A percentile compares a stretch with the other conserved stretches of the same genome.
phyloP scores from a whole-genome alignment of 1,139 yeast species.

The Kodamaea plutei region DNA sequence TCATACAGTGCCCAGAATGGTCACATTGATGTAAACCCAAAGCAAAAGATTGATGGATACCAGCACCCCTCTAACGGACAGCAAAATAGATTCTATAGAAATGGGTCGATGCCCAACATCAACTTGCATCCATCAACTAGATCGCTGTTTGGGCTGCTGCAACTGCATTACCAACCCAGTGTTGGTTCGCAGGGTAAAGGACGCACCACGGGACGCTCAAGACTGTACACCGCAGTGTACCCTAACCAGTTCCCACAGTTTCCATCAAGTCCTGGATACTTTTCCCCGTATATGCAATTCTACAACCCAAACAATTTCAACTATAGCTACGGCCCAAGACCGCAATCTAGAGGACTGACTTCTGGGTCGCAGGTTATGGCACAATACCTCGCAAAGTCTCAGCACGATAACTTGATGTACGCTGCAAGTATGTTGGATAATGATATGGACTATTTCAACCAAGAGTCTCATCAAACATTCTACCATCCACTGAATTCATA shows the following conservation, averaged over 20 bases:
- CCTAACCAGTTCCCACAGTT: conserved; percentile 4
- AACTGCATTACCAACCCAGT: too few species aligned
- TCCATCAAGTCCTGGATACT: conserved; percentile 10
- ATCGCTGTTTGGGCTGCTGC: too few species aligned
- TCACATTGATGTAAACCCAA: conserved; percentile 5
- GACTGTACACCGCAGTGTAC: conserved; percentile 6
- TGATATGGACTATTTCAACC: conserved; percentile 4
- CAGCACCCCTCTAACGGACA: not conserved
- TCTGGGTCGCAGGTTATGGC: conserved; percentile 77
- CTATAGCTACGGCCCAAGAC: conserved; percentile 1
- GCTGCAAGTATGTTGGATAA: conserved; percentile 44
- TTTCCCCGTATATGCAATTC: conserved; percentile 7
- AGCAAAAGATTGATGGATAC: not conserved
- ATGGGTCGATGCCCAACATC: not conserved
- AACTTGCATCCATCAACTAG: too few species aligned
- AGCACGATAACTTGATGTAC: conserved; percentile 55
- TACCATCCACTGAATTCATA: not conserved
- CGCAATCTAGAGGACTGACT: conserved; percentile 22
- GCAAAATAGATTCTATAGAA: not conserved
- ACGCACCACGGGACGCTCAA: not conserved
- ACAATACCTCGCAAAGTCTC: conserved; percentile 68
- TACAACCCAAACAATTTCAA: conserved; percentile 2
- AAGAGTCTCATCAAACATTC: conserved; percentile 1
- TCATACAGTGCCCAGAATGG: conserved; percentile 21
- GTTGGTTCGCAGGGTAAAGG: not conserved